These are phyloP conservation scores for Bacterosira constricta DNA, from an alignment of 108 stramenopile genomes.

Conservation along the genomic window DNA sequence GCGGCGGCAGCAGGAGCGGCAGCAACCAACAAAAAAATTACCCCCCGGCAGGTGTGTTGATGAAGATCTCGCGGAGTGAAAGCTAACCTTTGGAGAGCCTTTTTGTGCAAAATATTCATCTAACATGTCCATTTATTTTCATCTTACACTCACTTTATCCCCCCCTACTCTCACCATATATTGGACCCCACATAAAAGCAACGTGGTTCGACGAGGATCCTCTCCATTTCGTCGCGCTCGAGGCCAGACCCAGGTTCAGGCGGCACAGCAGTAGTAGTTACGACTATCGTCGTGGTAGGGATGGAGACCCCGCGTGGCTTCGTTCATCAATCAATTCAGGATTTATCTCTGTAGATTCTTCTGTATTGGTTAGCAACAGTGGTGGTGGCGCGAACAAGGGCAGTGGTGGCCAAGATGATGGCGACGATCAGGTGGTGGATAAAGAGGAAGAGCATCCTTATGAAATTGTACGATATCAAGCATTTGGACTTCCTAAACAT, in stretches of 20 bases:
- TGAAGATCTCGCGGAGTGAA: too few species aligned
- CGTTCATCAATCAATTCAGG: too few species aligned
- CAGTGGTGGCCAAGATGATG: background rate
- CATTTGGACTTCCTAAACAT: conserved; percentile 26
- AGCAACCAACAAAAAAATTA: conserved; percentile 33
- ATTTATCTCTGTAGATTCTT: too few species aligned
- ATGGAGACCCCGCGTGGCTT: too few species aligned
- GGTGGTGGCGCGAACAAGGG: background rate
- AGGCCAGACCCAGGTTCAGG: background rate
- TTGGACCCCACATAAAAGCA: too few species aligned
- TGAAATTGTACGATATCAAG: conserved; percentile 37
- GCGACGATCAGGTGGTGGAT: background rate
- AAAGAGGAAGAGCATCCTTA: background rate
- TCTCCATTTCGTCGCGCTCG: conserved; percentile 36
- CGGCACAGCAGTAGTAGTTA: background rate
- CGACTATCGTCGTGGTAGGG: background rate
- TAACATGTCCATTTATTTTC: too few species aligned
- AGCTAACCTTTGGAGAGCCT: too few species aligned
- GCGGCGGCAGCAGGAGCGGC: background rate
- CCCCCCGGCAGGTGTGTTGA: too few species aligned
- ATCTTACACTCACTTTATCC: too few species aligned
- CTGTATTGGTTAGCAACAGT: too few species aligned
- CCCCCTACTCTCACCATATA: too few species aligned
- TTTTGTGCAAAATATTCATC: too few species aligned
- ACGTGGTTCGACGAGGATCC: conserved; percentile 49